phyloP scores from a whole-genome alignment of 2,329 filamentous ascomycete genomes.

The Pseudogymnoascus sp. region DNA sequence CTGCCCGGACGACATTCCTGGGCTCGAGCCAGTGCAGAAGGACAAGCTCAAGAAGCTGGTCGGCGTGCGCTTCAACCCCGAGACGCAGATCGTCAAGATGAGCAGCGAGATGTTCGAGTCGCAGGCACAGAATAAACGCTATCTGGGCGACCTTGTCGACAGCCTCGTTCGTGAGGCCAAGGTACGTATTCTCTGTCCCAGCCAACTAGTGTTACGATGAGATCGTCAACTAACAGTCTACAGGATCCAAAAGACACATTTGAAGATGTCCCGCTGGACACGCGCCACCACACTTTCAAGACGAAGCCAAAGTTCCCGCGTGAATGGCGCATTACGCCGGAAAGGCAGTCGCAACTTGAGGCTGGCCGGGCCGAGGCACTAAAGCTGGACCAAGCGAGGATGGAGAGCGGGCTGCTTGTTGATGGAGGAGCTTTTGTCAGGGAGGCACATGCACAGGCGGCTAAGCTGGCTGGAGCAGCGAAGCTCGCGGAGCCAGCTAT shows the following conservation, averaged over 20 bases:
- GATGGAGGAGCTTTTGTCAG: slow-evolving; percentile 46
- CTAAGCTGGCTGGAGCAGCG: slow-evolving; percentile 7
- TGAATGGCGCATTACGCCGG: slow-evolving; percentile 70
- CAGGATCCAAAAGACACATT: slow-evolving; percentile 72
- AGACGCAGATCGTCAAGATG: slow-evolving; percentile 75
- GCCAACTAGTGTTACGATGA: neutral
- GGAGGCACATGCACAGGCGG: slow-evolving; percentile 26
- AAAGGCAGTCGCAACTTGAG: slow-evolving; percentile 59
- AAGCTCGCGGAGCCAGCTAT: slow-evolving; percentile 24
- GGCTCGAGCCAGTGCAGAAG: slow-evolving; percentile 58
- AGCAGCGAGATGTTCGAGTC: slow-evolving; percentile 82
- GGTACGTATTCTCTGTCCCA: slow-evolving; percentile 32
- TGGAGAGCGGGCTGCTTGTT: slow-evolving; percentile 48
- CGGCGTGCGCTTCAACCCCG: slow-evolving; percentile 80
- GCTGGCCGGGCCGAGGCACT: slow-evolving; percentile 45
- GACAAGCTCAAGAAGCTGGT: slow-evolving; percentile 81
- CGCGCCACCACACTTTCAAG: slow-evolving; percentile 71
- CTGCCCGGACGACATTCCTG: slow-evolving; percentile 60
- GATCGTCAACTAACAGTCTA: slow-evolving; percentile 15
- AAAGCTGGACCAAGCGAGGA: slow-evolving; percentile 46
- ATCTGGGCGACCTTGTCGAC: slow-evolving; percentile 70
- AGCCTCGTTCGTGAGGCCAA: slow-evolving; percentile 67
- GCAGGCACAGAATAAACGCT: slow-evolving; percentile 94
- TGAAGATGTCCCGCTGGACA: slow-evolving; percentile 80
- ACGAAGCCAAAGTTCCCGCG: slow-evolving; percentile 64